Conservation (phyloP, 2,329 filamentous ascomycete species). For the Ampelomyces quisqualis region DNA sequence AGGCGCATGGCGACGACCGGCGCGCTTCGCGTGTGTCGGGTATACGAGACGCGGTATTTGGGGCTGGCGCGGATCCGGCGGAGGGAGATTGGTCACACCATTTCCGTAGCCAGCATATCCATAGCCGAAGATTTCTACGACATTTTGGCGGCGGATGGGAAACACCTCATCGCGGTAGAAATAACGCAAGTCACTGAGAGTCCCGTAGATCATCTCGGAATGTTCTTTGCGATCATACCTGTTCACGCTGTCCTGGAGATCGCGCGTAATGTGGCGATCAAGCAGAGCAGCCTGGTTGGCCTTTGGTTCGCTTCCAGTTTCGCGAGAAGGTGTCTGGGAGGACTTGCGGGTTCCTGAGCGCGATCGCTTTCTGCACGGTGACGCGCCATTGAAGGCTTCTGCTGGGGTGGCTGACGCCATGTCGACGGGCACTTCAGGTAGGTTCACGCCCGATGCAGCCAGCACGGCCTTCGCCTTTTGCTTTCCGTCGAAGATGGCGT, state of each 20-base stretch:
- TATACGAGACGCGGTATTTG: conserved; percentile 65
- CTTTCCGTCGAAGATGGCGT: conserved; percentile 59
- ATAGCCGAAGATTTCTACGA: conserved; percentile 61
- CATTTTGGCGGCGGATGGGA: conserved; percentile 58
- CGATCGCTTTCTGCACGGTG: conserved; percentile 58
- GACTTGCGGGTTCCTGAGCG: conserved; percentile 59
- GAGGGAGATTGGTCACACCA: conserved; percentile 65
- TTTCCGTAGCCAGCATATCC: conserved; percentile 92
- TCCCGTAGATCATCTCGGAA: conserved; percentile 65
- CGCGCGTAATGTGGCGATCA: conserved; percentile 65
- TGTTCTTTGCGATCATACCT: conserved; percentile 51
- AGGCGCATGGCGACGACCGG: conserved; percentile 73
- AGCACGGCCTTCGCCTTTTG: conserved; percentile 61
- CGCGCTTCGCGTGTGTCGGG: conserved; percentile 71
- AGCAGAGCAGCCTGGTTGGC: conserved; percentile 51
- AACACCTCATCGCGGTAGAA: conserved; percentile 51
- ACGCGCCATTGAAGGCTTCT: conserved; percentile 50
- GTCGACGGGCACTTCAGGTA: conserved; percentile 32
- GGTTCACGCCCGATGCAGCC: conserved; percentile 52
- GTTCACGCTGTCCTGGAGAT: conserved; percentile 60
- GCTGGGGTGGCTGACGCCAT: conserved; percentile 38
- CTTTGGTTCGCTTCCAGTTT: conserved; percentile 42
- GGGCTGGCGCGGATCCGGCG: conserved; percentile 57
- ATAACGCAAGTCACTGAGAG: conserved; percentile 39
- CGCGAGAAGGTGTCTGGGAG: conserved; percentile 41